phyloP scores from a whole-genome alignment of 164 flowering plant species.

The Macadamia tetraphylla region DNA sequence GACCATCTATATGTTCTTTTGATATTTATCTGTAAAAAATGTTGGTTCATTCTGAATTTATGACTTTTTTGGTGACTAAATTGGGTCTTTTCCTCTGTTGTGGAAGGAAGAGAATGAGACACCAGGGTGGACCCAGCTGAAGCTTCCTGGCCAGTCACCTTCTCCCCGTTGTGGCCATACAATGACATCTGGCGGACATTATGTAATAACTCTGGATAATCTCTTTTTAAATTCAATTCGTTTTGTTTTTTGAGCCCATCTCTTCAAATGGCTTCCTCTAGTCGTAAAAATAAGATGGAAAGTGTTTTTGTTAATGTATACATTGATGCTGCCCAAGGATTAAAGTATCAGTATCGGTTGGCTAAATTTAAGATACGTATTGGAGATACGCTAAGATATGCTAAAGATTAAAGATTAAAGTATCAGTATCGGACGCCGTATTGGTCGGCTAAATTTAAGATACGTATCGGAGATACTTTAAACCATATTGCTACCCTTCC shows the following conservation, averaged over 20 bases:
- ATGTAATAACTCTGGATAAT: conserved; percentile 42
- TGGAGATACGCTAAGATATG: too few species aligned
- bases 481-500: too few species aligned
- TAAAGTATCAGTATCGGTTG: too few species aligned
- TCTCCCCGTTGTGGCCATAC: conserved; percentile 95
- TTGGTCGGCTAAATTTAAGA: too few species aligned
- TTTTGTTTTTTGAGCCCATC: background rate
- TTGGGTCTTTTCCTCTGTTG: conserved; percentile 29
- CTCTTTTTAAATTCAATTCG: background rate
- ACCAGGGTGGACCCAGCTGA: conserved; percentile 98
- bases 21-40: background rate
- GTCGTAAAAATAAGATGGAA: too few species aligned
- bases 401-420: too few species aligned
- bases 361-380: too few species aligned
- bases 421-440: too few species aligned
- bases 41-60: too few species aligned
- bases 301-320: too few species aligned
- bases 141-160: conserved; percentile 99
- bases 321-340: too few species aligned
- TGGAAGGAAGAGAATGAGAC: conserved; percentile 94
- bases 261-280: background rate
- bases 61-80: conserved; percentile 2
- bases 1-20: background rate
- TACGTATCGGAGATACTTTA: too few species aligned
- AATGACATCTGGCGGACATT: conserved; percentile 75